phyloP scores from a whole-genome alignment of 345 rosid genomes.

The Chamaenerion angustifolium region DNA sequence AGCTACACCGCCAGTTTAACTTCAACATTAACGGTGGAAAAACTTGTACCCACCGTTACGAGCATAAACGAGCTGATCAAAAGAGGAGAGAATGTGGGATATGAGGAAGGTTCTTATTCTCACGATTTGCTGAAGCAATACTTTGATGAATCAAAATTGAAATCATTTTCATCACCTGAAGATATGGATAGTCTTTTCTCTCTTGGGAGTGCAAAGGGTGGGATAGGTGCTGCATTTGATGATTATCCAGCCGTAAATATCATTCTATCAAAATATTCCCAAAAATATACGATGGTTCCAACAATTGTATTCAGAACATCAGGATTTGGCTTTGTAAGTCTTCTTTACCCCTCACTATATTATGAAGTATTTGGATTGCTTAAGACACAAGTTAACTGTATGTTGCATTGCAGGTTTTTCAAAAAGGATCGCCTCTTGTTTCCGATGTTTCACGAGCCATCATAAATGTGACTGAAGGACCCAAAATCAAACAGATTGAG shows the following conservation, averaged over 20 bases:
- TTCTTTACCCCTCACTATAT: no score
- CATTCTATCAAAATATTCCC: not conserved
- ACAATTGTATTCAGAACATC: not conserved
- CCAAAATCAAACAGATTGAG: constrained; percentile 3
- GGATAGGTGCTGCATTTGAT: no score
- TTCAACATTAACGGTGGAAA: constrained; percentile 35
- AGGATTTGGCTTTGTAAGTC: constrained; percentile 6
- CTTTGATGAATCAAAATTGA: no score
- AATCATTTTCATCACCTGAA: no score
- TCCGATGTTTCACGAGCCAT: constrained; percentile 7
- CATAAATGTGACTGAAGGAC: constrained; percentile 8
- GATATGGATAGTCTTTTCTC: no score
- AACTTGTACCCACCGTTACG: constrained; percentile 22
- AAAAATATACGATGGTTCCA: not conserved
- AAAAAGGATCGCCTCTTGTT: constrained; percentile 5
- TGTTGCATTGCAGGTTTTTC: not conserved
- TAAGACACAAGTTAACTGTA: no score
- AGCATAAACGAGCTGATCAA: no score
- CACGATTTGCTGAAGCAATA: no score
- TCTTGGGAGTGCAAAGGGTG: no score
- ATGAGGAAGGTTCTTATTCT: no score
- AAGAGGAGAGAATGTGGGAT: no score
- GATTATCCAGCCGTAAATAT: not conserved
- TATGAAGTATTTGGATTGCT: no score
- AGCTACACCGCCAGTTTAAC: constrained; percentile 66